Evolutionary conservation across 2,329 filamentous ascomycete species (phyloP).

Genomic region (Bipolaris gigantea): DNA sequence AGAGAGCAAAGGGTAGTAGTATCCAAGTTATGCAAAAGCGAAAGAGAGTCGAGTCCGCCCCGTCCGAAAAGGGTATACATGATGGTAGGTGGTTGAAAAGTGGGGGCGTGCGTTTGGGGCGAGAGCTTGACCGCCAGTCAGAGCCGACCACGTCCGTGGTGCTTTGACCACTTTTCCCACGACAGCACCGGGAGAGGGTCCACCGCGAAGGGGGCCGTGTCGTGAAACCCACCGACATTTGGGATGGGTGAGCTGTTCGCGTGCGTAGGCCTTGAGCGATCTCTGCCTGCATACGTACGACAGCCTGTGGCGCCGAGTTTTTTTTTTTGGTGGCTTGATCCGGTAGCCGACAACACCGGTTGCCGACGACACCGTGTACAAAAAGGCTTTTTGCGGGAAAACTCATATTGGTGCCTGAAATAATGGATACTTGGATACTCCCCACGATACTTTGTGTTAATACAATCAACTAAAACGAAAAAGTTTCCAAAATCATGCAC

Average conservation of each 20-base stretch:
- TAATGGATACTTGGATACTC: neutral
- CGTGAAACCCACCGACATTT: neutral
- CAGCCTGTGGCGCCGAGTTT: too few species aligned
- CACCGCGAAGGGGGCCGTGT: neutral
- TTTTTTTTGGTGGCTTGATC: neutral
- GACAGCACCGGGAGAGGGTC: neutral
- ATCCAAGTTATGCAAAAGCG: too few species aligned
- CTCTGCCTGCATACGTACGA: too few species aligned
- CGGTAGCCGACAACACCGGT: neutral
- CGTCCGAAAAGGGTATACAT: neutral
- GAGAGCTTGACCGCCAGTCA: neutral
- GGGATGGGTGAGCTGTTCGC: neutral
- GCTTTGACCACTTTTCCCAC: neutral
- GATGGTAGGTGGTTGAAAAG: neutral
- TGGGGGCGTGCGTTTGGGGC: neutral
- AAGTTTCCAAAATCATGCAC: too few species aligned
- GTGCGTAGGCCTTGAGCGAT: neutral
- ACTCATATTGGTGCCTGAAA: neutral
- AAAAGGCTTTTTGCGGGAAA: neutral
- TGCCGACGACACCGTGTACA: neutral
- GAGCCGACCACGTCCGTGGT: neutral
- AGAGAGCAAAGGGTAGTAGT: neutral
- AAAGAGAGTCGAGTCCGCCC: neutral
- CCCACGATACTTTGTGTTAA: constrained; percentile 7
- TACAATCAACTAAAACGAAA: constrained; percentile 1